Evolutionary conservation across 2,329 filamentous ascomycete genomes (phyloP), one percentile per base, ranked within the genome.

Genomic region (Aspergillus sp.): DNA sequence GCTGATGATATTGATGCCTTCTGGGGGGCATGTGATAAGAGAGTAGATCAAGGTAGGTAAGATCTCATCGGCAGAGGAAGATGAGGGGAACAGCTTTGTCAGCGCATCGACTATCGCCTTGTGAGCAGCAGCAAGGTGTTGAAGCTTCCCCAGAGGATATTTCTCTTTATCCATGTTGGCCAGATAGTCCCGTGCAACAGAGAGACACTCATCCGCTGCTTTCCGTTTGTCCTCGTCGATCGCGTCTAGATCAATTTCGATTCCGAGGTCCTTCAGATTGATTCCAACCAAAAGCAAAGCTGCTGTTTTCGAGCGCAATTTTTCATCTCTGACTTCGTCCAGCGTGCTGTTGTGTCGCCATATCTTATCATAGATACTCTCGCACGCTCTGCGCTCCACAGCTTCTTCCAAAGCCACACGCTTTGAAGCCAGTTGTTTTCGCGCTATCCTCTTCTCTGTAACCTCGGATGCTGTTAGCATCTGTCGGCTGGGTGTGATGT

Each of bases 11-110:
- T 92, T 89, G 45, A 97, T 86, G 32, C 86, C 83, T 70, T 94
- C 89, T 0, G 92, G 88, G 0, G 90, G 87, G 42, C 92, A 87
- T 2, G 91, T 96, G 67, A 99, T 95, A 54, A 99, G 82, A 0
- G 91, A 90, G 74, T 95, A 99, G 56, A 99, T 99, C 57, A 99
- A 81, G 71, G 95, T 96, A 0, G 94, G 94, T 69, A 99, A 85
- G 50, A 99, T 95, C 73, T 97, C 94, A 67, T 99, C 94, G 2
- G 94, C 94, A 1, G 94, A 97, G 1, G 94, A 96, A 0, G 83
- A 82, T 0, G 92, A 82, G 8, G 84, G 82, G 50, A 86, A 81
- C 17, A 86, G 73, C 49, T 82, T 80, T 14, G 83, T 85, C 16
- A 88, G 69, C 4, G 91, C 92, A 69, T 97, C 93, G 45, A 99